Evolutionary conservation across 768 basidiomycete species (phyloP).

Genomic region (Serendipita indica): DNA sequence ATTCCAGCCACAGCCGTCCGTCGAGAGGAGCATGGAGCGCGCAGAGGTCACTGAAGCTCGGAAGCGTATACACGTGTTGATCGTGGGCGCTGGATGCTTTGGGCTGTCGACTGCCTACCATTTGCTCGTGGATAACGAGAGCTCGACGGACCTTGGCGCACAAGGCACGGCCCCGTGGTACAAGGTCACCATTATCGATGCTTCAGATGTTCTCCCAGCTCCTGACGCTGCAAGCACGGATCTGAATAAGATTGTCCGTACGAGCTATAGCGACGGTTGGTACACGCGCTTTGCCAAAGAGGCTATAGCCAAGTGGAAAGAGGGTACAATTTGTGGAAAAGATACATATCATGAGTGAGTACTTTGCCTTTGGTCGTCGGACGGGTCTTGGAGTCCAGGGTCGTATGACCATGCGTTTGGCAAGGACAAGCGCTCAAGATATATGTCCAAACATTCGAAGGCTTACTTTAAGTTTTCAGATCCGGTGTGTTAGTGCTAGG

Average conservation of each 20-base stretch:
- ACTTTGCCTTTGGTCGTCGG: background rate
- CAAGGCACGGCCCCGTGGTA: slow-evolving; percentile 37
- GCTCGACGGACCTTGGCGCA: background rate
- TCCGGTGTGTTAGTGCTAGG: slow-evolving; percentile 56
- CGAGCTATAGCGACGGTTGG: slow-evolving; percentile 53
- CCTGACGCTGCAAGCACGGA: slow-evolving; percentile 63
- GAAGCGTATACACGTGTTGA: slow-evolving; percentile 27
- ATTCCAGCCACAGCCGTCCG: too few relatives aligned
- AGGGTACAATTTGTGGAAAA: slow-evolving; percentile 43
- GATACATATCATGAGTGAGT: slow-evolving; percentile 72
- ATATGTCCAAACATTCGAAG: background rate
- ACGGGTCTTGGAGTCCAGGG: background rate
- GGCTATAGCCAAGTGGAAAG: slow-evolving; percentile 63
- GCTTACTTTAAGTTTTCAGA: slow-evolving; percentile 26
- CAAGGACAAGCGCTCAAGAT: background rate
- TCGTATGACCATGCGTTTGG: background rate
- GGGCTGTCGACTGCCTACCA: slow-evolving; percentile 77
- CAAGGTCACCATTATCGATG: slow-evolving; percentile 61
- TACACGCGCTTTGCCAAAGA: slow-evolving; percentile 60
- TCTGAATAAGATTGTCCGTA: slow-evolving; percentile 47
- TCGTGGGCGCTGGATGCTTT: slow-evolving; percentile 74
- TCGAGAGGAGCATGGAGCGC: too few relatives aligned
- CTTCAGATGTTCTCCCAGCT: slow-evolving; percentile 53
- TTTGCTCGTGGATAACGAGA: slow-evolving; percentile 33
- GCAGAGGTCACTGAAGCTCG: too few relatives aligned